phyloP scores from a whole-genome alignment of 2,329 filamentous ascomycete species.

The Cladophialophora carrionii region DNA sequence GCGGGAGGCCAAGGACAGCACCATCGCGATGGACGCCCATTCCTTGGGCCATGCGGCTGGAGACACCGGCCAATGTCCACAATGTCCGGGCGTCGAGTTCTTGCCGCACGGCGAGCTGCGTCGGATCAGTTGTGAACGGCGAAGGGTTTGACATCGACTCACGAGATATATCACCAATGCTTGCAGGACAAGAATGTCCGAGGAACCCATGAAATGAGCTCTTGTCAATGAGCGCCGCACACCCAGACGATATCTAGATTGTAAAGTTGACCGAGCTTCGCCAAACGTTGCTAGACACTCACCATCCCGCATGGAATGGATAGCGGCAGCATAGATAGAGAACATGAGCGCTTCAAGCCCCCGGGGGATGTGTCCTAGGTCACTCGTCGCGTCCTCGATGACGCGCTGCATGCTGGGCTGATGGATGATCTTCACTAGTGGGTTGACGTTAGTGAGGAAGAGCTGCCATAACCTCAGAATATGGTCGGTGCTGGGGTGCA shows the following conservation, averaged over 20 bases:
- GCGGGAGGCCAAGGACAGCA: slow-evolving; percentile 49
- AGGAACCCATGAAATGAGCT: slow-evolving; percentile 48
- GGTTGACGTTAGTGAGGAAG: slow-evolving; percentile 71
- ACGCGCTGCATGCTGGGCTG: slow-evolving; percentile 66
- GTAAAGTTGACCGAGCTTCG: slow-evolving; percentile 45
- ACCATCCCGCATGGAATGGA: slow-evolving; percentile 58
- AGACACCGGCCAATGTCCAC: slow-evolving; percentile 49
- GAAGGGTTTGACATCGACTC: not conserved
- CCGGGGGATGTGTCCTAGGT: slow-evolving; percentile 58
- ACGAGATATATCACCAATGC: slow-evolving; percentile 45
- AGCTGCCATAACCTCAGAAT: slow-evolving; percentile 62
- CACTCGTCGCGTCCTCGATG: slow-evolving; percentile 64
- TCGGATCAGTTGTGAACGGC: slow-evolving; percentile 37
- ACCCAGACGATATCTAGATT: slow-evolving; percentile 50
- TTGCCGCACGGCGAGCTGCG: slow-evolving; percentile 43
- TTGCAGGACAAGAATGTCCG: slow-evolving; percentile 55
- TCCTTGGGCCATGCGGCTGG: slow-evolving; percentile 46
- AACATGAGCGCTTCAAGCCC: slow-evolving; percentile 71
- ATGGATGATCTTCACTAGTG: slow-evolving; percentile 69
- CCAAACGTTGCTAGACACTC: slow-evolving; percentile 56
- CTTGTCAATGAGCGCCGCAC: slow-evolving; percentile 54
- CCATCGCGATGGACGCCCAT: slow-evolving; percentile 50
- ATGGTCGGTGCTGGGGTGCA: slow-evolving; percentile 56
- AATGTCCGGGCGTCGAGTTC: slow-evolving; percentile 47
- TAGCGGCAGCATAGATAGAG: slow-evolving; percentile 65